phyloP scores from a whole-genome alignment of 2,329 filamentous ascomycete genomes.

The Amauroascus niger region DNA sequence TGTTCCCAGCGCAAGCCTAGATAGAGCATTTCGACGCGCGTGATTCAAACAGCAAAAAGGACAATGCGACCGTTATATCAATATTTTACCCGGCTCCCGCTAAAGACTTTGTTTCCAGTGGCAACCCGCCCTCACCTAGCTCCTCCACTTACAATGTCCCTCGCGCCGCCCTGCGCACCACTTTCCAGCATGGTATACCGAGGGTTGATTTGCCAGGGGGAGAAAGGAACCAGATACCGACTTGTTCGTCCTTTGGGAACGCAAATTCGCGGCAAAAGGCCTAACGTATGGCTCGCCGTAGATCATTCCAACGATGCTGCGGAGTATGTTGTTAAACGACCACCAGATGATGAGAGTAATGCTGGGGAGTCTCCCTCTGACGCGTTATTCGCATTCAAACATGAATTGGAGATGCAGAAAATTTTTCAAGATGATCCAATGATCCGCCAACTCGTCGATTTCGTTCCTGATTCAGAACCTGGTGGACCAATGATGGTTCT shows the following conservation, averaged over 20 bases:
- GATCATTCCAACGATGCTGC: slow-evolving; percentile 5
- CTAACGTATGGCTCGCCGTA: slow-evolving; percentile 14
- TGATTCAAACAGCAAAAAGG: too few species aligned
- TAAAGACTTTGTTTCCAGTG: too few species aligned
- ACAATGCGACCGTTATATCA: too few species aligned
- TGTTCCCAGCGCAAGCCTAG: too few species aligned
- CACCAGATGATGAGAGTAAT: not conserved
- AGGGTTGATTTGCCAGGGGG: slow-evolving; percentile 11
- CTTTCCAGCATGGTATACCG: slow-evolving; percentile 10
- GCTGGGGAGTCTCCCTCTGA: not conserved
- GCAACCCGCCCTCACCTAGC: too few species aligned
- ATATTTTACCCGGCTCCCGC: not conserved
- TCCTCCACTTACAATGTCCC: too few species aligned
- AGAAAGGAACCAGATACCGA: slow-evolving; percentile 13
- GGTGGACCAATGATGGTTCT: slow-evolving; percentile 10
- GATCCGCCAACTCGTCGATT: slow-evolving; percentile 14
- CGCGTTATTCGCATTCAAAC: not conserved
- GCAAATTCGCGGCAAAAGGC: slow-evolving; percentile 3
- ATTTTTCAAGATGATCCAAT: slow-evolving; percentile 15
- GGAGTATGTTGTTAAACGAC: slow-evolving; percentile 16
- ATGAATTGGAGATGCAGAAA: slow-evolving; percentile 9
- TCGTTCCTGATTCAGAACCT: not conserved
- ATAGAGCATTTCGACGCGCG: too few species aligned
- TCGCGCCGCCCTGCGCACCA: not conserved
- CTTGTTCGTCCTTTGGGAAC: slow-evolving; percentile 15